A percentile compares a stretch with the other conserved stretches of the same genome.
Evolutionary conservation across 2,329 filamentous ascomycete species (phyloP).

Genomic region (Amauroascus niger): DNA sequence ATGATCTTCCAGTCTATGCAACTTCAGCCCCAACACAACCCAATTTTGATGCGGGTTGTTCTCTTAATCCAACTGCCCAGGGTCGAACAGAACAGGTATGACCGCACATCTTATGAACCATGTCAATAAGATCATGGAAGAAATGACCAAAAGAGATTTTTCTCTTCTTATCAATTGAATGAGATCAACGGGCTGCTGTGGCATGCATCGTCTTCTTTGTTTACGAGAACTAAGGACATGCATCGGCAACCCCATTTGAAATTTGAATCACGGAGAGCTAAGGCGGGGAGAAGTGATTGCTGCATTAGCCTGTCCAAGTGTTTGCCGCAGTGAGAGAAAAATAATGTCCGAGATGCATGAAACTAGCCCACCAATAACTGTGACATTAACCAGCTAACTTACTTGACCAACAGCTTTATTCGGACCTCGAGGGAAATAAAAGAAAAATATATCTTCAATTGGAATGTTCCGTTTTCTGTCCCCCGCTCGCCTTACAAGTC

Average conservation of each 20-base stretch:
- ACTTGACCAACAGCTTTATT: background rate
- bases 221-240: background rate
- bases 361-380: background rate
- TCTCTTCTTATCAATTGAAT: too few species aligned
- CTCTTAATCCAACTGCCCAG: too few species aligned
- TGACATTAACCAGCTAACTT: too few species aligned
- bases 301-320: background rate
- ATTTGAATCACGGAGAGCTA: background rate
- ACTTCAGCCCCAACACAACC: too few species aligned
- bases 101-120: too few species aligned
- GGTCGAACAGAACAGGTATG: too few species aligned
- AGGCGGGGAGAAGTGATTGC: background rate
- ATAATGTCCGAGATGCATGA: constrained; percentile 1
- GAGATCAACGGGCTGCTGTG: too few species aligned
- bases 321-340: background rate
- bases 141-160: too few species aligned
- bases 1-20: too few species aligned
- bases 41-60: too few species aligned
- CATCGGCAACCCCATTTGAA: background rate
- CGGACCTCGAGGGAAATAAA: too few species aligned
- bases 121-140: background rate
- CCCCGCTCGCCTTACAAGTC: background rate
- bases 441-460: too few species aligned
- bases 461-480: background rate
- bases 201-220: background rate